Evolutionary conservation across 129 eudicot genomes (phyloP).

Genomic region (Saussurea involucrata): DNA sequence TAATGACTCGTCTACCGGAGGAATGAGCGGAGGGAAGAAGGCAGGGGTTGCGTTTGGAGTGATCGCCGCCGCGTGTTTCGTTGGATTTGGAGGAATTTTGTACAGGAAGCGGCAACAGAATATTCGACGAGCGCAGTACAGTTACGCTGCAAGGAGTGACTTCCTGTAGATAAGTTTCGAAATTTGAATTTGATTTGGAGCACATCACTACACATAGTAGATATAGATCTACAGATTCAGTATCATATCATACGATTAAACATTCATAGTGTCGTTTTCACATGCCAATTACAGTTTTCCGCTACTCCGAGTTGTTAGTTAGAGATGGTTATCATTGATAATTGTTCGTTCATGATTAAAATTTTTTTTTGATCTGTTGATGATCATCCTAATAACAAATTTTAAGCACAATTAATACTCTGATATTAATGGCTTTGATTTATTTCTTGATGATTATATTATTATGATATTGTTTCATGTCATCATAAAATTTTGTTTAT

Average conservation of each 20-base stretch:
- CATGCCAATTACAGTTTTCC: neutral
- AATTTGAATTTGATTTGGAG: neutral
- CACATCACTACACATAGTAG: neutral
- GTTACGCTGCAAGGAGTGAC: conserved; percentile 45
- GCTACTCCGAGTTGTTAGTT: neutral
- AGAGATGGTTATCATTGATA: neutral
- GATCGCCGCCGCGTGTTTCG: conserved; percentile 37
- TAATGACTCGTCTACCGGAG: conserved; percentile 22
- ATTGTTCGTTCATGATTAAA: neutral
- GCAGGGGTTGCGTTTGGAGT: conserved; percentile 57
- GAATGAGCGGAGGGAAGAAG: conserved; percentile 55
- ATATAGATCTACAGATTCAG: conserved; percentile 18
- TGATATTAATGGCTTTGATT: neutral
- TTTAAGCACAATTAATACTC: neutral
- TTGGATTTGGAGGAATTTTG: conserved; percentile 42
- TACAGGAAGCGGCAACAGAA: conserved; percentile 55
- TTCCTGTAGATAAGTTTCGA: conserved; percentile 28
- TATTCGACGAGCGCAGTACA: conserved; percentile 50
- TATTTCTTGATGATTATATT: neutral
- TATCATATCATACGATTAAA: conserved; percentile 8
- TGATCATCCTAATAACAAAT: neutral
- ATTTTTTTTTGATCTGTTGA: neutral
- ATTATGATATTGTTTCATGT: neutral
- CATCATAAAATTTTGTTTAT: too few species aligned
- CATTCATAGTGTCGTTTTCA: conserved; percentile 7